phyloP scores from a whole-genome alignment of 2,329 filamentous ascomycete species.

The Zalaria obscura region DNA sequence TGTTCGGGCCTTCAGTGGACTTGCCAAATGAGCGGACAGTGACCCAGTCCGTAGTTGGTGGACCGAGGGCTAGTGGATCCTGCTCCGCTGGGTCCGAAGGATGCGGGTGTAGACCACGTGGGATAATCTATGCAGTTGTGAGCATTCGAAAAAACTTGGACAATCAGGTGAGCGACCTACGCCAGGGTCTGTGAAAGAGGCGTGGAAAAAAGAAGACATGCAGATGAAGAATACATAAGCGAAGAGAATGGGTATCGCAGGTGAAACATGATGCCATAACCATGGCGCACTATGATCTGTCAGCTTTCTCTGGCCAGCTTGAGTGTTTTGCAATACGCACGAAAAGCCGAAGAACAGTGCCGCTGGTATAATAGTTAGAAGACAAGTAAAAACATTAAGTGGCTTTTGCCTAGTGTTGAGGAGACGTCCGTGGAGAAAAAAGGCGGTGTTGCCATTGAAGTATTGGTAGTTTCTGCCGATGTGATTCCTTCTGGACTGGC shows the following conservation, averaged over 20 bases:
- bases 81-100: conserved; percentile 62
- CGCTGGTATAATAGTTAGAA: conserved; percentile 65
- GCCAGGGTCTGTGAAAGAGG: conserved; percentile 81
- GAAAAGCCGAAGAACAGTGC: conserved; percentile 76
- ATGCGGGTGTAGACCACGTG: conserved; percentile 80
- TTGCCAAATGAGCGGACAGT: conserved; percentile 48
- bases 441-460: conserved; percentile 85
- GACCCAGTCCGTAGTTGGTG: conserved; percentile 85
- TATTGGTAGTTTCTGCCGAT: conserved; percentile 74
- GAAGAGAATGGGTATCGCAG: conserved; percentile 78
- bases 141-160: conserved; percentile 1
- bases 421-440: conserved; percentile 71
- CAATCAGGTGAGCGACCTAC: conserved; percentile 41
- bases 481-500: conserved; percentile 24
- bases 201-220: conserved; percentile 86
- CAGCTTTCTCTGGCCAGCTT: neutral
- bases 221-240: conserved; percentile 85
- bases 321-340: conserved; percentile 26
- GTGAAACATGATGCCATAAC: conserved; percentile 75
- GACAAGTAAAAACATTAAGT: conserved; percentile 74
- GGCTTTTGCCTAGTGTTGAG: conserved; percentile 81
- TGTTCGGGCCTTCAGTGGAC: conserved; percentile 22
- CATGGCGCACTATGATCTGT: conserved; percentile 47
- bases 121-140: conserved; percentile 56
- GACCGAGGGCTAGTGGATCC: conserved; percentile 68